A percentile compares a stretch with the other conserved stretches of the same genome.
Evolutionary conservation across 73 alveolate genomes (phyloP).

Genomic region (Paramecium sonneborni): DNA sequence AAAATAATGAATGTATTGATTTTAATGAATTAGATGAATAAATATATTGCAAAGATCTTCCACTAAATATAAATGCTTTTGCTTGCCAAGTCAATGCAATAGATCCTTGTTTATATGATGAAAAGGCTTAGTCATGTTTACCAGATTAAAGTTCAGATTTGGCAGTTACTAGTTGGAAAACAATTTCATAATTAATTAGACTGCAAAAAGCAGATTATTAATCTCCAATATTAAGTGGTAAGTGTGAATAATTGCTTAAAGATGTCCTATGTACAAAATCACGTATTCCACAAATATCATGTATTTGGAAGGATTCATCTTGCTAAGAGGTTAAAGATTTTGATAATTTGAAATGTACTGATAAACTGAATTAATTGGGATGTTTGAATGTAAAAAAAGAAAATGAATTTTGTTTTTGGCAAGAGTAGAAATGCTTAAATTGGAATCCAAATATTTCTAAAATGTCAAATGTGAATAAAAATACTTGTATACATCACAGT

Average conservation of each 20-base stretch:
- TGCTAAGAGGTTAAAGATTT: neutral
- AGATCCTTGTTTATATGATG: neutral
- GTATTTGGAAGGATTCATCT: neutral
- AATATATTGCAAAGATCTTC: neutral
- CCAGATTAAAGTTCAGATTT: neutral
- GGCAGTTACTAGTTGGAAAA: neutral
- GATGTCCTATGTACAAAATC: neutral
- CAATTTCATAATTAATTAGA: neutral
- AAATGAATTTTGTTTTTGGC: neutral
- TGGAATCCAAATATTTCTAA: neutral
- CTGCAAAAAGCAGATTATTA: neutral
- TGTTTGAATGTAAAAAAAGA: neutral
- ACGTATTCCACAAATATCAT: neutral
- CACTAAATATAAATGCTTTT: neutral
- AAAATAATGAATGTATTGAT: neutral
- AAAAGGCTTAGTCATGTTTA: neutral
- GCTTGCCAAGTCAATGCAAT: neutral
- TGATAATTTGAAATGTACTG: neutral
- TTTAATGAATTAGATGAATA: neutral
- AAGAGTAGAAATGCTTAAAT: neutral
- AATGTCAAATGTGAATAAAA: neutral
- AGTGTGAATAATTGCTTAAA: neutral
- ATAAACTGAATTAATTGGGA: neutral
- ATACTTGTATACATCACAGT: neutral
- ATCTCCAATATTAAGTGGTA: neutral